These are phyloP conservation scores for Magnusiomyces tetraspermus DNA, from an alignment of 1,139 yeast genomes.

Conservation along the genomic window DNA sequence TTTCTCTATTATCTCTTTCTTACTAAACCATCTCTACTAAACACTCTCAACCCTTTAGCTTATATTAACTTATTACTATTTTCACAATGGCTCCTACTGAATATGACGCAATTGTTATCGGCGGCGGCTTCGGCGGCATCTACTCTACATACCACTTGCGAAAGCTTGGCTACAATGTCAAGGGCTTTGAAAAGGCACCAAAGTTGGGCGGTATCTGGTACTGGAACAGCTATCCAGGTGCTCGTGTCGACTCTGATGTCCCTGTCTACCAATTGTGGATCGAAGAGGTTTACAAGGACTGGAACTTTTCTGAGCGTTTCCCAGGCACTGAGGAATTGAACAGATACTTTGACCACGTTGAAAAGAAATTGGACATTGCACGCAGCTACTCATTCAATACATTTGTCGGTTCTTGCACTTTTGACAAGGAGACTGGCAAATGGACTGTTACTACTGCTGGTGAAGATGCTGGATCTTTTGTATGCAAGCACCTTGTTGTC, in stretches of 20 bases:
- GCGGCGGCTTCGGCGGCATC: conserved; percentile 44
- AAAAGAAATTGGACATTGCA: conserved; percentile 32
- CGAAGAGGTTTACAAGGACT: conserved; percentile 37
- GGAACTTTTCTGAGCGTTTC: conserved; percentile 35
- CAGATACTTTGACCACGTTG: conserved; percentile 38
- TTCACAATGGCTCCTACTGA: conserved; percentile 12
- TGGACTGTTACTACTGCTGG: conserved; percentile 38
- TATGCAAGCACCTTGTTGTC: conserved; percentile 30
- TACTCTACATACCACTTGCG: conserved; percentile 31
- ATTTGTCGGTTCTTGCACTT: conserved; percentile 29
- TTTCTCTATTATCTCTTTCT: neutral
- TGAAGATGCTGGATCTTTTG: conserved; percentile 33
- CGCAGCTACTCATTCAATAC: conserved; percentile 32
- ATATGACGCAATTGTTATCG: conserved; percentile 36
- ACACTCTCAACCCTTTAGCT: neutral
- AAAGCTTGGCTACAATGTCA: conserved; percentile 32
- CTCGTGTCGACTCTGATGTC: conserved; percentile 43
- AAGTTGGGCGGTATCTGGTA: conserved; percentile 47
- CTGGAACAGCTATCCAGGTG: conserved; percentile 44
- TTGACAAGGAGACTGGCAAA: conserved; percentile 30
- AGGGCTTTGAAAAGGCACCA: conserved; percentile 38
- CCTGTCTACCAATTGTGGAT: conserved; percentile 44
- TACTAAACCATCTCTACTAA: neutral
- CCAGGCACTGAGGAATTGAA: conserved; percentile 45
- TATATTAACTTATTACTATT: neutral